phyloP scores from a whole-genome alignment of 1,139 yeast genomes.

The Geotrichum citri-aurantii region DNA sequence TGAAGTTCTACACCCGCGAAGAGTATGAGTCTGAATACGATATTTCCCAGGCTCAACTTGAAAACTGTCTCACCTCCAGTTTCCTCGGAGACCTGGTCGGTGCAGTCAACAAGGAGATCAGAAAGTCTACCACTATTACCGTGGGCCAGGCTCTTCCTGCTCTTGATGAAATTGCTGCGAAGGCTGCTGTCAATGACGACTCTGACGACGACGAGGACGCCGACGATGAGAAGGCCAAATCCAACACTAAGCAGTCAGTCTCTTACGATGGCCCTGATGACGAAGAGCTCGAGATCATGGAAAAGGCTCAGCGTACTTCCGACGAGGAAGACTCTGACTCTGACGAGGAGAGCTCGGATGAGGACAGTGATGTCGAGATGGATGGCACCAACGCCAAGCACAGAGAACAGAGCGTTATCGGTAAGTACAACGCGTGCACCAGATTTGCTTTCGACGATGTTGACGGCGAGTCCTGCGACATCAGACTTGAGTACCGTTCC shows the following conservation, averaged over 20 bases:
- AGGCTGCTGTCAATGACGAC: constrained; percentile 33
- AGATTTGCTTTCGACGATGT: constrained; percentile 86
- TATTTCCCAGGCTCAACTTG: constrained; percentile 73
- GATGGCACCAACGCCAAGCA: constrained; percentile 50
- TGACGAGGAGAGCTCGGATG: constrained; percentile 33
- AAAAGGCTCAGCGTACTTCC: constrained; percentile 48
- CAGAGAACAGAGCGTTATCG: constrained; percentile 77
- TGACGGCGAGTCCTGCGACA: constrained; percentile 88
- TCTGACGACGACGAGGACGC: constrained; percentile 61
- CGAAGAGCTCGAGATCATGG: constrained; percentile 83
- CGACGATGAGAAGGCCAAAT: constrained; percentile 57
- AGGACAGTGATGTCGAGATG: constrained; percentile 31
- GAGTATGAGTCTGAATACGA: constrained; percentile 90
- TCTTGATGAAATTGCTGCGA: constrained; percentile 21
- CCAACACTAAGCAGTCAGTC: constrained; percentile 74
- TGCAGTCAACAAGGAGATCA: constrained; percentile 72
- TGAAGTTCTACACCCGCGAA: constrained; percentile 66
- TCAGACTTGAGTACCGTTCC: constrained; percentile 76
- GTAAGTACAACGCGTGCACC: constrained; percentile 65
- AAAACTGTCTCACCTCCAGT: constrained; percentile 54
- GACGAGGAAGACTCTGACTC: constrained; percentile 42
- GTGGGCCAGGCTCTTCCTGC: constrained; percentile 58
- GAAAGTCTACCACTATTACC: constrained; percentile 68
- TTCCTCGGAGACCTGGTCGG: constrained; percentile 69
- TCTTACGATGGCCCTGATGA: constrained; percentile 95